A percentile compares a stretch with the other conserved stretches of the same genome.
Conservation (phyloP, 495 filamentous ascomycete species). For the Penicillium paxilli region DNA sequence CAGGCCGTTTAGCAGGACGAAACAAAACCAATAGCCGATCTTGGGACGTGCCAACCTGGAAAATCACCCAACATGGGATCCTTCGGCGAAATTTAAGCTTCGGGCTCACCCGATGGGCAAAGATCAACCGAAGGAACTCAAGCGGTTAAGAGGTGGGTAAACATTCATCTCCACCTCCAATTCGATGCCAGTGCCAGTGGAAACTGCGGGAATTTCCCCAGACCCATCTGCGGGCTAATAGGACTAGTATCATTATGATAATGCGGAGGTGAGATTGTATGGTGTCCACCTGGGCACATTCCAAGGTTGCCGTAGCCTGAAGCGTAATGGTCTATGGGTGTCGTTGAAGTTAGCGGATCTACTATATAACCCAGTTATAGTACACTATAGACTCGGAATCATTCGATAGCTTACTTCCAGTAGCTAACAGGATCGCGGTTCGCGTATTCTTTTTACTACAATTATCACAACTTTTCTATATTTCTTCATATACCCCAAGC, state of each 20-base stretch:
- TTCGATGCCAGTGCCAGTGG: neutral
- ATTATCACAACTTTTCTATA: neutral
- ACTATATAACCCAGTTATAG: neutral
- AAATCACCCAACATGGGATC: neutral
- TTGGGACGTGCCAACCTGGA: neutral
- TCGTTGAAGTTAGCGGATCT: neutral
- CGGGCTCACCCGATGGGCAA: neutral
- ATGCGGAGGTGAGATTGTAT: neutral
- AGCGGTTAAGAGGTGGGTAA: neutral
- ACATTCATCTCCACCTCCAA: neutral
- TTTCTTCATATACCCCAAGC: neutral
- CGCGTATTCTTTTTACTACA: neutral
- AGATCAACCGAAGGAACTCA: neutral
- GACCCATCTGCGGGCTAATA: neutral
- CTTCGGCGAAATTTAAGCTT: neutral
- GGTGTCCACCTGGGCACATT: too few species aligned
- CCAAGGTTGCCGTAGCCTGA: too few species aligned
- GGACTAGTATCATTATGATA: neutral
- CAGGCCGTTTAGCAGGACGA: neutral
- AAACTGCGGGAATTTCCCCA: slow-evolving; percentile 2
- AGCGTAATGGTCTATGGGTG: too few species aligned
- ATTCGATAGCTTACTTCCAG: too few species aligned
- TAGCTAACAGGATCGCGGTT: neutral
- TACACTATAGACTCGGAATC: too few species aligned
- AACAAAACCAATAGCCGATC: neutral